Evolutionary conservation across 2,329 filamentous ascomycete species (phyloP).

Genomic region (Hypoxylon sp.): DNA sequence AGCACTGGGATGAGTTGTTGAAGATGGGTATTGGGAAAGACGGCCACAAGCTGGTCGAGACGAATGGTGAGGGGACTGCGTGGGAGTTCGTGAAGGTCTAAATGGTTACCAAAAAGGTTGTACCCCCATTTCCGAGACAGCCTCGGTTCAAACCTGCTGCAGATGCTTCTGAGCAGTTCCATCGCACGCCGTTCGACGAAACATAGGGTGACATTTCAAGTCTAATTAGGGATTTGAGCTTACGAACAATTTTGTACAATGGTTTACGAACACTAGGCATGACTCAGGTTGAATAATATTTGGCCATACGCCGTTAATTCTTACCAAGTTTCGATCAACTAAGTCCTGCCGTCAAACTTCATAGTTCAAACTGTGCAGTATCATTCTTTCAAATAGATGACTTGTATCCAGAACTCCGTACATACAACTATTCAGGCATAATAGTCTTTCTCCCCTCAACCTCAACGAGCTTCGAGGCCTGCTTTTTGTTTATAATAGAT

Average conservation of each 20-base stretch:
- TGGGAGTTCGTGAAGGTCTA: slow-evolving; percentile 51
- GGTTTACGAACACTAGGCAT: no score
- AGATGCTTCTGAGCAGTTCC: neutral
- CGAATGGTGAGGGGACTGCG: slow-evolving; percentile 50
- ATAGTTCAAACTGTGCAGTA: no score
- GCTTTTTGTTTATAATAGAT: no score
- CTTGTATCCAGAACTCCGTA: no score
- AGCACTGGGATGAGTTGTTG: slow-evolving; percentile 50
- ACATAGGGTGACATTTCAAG: neutral
- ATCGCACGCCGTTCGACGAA: neutral
- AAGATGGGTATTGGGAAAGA: slow-evolving; percentile 50
- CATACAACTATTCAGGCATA: no score
- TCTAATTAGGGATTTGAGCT: neutral
- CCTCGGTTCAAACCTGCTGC: neutral
- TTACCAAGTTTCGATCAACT: no score
- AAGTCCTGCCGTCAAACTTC: no score
- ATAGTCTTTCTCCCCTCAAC: no score
- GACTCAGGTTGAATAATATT: no score
- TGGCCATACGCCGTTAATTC: no score
- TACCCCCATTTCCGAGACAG: neutral
- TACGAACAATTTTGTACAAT: neutral
- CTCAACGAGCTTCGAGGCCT: no score
- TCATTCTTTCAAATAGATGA: no score
- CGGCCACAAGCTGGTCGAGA: slow-evolving; percentile 49
- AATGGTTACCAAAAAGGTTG: neutral